Percentiles rank a stretch among this genome's conserved stretches.
phyloP scores from a whole-genome alignment of 2,329 filamentous ascomycete species.

The Trichophyton benhamiae region DNA sequence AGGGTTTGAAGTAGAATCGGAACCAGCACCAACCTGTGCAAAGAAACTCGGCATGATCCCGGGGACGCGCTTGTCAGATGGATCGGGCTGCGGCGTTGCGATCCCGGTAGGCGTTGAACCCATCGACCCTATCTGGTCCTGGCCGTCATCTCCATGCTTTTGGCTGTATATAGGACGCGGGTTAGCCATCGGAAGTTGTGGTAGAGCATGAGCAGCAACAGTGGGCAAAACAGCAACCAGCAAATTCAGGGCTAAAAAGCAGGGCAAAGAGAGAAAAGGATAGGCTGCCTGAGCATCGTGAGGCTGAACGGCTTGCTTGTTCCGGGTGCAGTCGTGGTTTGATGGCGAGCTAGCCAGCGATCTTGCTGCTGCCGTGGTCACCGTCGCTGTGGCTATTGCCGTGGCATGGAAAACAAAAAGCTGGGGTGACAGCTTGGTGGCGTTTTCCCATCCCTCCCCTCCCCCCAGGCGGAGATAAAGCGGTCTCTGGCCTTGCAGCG shows the following conservation, averaged over 20 bases:
- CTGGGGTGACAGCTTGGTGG: neutral
- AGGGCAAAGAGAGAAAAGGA: neutral
- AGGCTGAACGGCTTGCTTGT: neutral
- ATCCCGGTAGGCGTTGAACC: slow-evolving; percentile 82
- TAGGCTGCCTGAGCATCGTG: neutral
- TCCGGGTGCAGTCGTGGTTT: neutral
- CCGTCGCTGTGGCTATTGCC: neutral
- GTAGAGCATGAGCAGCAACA: no score
- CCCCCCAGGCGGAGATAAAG: neutral
- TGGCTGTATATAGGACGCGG: slow-evolving; percentile 6
- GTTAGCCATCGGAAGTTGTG: slow-evolving; percentile 19
- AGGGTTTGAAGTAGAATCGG: slow-evolving; percentile 52
- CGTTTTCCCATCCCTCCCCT: no score
- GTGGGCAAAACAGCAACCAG: neutral
- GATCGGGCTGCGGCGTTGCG: slow-evolving; percentile 85
- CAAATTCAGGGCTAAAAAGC: neutral
- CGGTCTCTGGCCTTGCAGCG: neutral
- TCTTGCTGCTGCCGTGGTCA: neutral
- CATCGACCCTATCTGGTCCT: slow-evolving; percentile 43
- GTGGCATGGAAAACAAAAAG: neutral
- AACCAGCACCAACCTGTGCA: slow-evolving; percentile 93
- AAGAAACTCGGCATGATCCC: slow-evolving; percentile 94
- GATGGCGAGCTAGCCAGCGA: neutral
- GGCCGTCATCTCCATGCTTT: slow-evolving; percentile 28
- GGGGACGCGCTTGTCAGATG: slow-evolving; percentile 85